These are phyloP conservation scores for Candida pseudofarinosa DNA, from an alignment of 805 yeast species.

Conservation along the genomic window DNA sequence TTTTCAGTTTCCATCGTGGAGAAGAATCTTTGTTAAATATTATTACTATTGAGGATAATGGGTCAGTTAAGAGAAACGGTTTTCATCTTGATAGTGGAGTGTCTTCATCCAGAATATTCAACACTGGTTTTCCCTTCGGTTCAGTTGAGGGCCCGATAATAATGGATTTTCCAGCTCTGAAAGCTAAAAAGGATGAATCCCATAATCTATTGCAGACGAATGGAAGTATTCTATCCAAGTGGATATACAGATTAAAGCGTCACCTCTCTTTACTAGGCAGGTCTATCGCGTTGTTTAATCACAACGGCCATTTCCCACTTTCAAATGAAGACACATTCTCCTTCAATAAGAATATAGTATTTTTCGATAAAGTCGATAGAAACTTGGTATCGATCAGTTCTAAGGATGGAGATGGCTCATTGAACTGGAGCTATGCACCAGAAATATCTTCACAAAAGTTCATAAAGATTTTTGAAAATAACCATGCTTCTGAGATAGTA, in stretches of 20 bases:
- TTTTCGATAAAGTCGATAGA: constrained; percentile 15
- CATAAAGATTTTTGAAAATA: not conserved
- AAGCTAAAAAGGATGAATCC: not conserved
- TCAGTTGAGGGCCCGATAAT: not conserved
- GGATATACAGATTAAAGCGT: constrained; percentile 25
- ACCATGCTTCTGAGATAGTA: not conserved
- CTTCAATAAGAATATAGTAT: constrained; percentile 28
- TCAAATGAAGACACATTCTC: constrained; percentile 23
- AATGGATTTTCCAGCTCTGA: not conserved
- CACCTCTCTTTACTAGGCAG: constrained; percentile 34
- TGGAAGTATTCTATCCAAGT: constrained; percentile 15
- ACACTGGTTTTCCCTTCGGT: not conserved
- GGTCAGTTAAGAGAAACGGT: not conserved
- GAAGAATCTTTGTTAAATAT: not conserved
- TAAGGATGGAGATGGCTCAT: constrained; percentile 35
- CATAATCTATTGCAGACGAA: not conserved
- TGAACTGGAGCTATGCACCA: constrained; percentile 33
- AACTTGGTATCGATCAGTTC: constrained; percentile 43
- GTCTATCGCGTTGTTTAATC: constrained; percentile 12
- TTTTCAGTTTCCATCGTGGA: not conserved
- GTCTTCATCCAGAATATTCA: not conserved
- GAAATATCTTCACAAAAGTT: not conserved
- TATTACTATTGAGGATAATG: not conserved
- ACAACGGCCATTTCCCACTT: not conserved
- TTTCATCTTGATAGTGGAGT: not conserved